Evolutionary conservation across 305 asterid genomes (phyloP), one percentile per base, ranked within the genome.

Genomic region (Salvia sclarea): DNA sequence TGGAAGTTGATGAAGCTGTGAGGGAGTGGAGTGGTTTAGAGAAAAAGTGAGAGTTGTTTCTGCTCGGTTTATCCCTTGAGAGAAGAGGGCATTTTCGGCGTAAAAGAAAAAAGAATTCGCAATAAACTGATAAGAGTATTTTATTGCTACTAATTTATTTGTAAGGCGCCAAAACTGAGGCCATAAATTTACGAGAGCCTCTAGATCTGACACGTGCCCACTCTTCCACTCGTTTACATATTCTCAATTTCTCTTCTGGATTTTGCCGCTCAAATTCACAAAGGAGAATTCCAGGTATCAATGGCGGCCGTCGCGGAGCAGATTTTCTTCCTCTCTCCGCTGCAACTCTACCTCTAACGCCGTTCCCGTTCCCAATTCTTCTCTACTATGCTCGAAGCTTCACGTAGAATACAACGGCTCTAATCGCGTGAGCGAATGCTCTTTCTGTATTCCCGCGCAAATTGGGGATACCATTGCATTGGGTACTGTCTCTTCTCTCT

Each of bases 401-500:
- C 41, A 28, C 48, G 53, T 56, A n/a, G n/a, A n/a, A n/a, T n/a
- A 24, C 72, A 33, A 60, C 49, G 22, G 13, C 18, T 53, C 30
- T 50, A 30, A 20, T 53, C 37, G 5, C 44, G 14, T 14, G 67
- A 66, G 70, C 24, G 28, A 67, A 28, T 28, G 2, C 33, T 28
- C 33, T 6, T 28, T 28, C 4, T 28, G 33, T 28, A 28, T 28
- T 28, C 44, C 73, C 68, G 37, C 68, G 35, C 66, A 69, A 65
- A 43, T 60, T 70, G 10, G 71, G 76, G 64, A 64, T 74, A 6
- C 40, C 75, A 0, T 78, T 78, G 58, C 74, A 0, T 78, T 78
- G 44, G 75, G 75, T 63, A 12, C 79, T 41, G 82, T 79, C n/a
- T 61, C 77, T 14, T 68, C 78, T 76, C 74, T 69, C 24, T 28